These are phyloP conservation scores for Rhytidiadelphus loreus DNA, from an alignment of 225 moss, liverwort and hornwort species.

Conservation along the genomic window DNA sequence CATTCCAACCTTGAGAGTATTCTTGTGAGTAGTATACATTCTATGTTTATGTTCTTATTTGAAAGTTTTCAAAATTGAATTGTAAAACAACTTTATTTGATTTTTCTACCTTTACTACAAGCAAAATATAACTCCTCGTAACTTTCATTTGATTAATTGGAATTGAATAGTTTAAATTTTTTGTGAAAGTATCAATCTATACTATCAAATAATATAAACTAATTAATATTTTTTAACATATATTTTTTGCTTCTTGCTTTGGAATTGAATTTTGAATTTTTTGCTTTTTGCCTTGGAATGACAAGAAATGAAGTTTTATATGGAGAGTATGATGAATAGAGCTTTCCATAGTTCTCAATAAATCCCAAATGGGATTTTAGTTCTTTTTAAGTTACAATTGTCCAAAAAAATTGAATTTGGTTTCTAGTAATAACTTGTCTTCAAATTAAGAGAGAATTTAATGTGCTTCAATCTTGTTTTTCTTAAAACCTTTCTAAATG, in stretches of 20 bases:
- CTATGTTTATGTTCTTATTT: not conserved
- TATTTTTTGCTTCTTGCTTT: too few species aligned
- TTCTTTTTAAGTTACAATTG: not conserved
- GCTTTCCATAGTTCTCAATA: not conserved
- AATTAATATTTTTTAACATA: too few species aligned
- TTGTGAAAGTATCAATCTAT: not conserved
- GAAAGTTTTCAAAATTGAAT: not conserved
- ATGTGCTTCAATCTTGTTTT: not conserved
- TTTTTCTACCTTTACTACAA: not conserved
- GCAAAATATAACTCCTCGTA: not conserved
- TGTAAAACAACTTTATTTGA: accelerated
- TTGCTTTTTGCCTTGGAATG: accelerated
- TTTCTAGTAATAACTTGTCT: accelerated
- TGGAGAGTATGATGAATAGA: not conserved
- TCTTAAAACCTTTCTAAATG: too few species aligned
- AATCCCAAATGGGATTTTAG: not conserved
- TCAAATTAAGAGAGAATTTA: too few species aligned
- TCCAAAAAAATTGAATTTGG: not conserved
- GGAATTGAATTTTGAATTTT: too few species aligned
- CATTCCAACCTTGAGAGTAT: not conserved
- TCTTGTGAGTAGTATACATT: not conserved
- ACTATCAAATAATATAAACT: too few species aligned
- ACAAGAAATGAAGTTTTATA: not conserved
- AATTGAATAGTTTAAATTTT: not conserved
- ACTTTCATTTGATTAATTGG: not conserved